Conservation (phyloP, 441 rosid species). For the Adansonia madagascariensis region DNA sequence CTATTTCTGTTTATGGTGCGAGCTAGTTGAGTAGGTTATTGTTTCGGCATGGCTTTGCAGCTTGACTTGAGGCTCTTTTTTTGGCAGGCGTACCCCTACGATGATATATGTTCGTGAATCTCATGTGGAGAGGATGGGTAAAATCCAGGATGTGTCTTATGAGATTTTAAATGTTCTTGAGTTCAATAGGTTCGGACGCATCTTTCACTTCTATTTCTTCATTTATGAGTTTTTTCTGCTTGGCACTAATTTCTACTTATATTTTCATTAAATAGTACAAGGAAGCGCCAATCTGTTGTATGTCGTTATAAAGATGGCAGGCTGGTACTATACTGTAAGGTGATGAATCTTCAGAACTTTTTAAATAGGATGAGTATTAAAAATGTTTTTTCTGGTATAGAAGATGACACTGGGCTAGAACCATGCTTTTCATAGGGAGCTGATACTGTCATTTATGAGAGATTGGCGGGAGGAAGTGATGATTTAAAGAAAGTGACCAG, state of each 20-base stretch:
- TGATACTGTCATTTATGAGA: conserved; percentile 74
- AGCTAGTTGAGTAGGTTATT: conserved; percentile 21
- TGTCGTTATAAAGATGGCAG: conserved; percentile 93
- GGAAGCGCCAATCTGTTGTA: conserved; percentile 99
- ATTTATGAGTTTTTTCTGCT: conserved; percentile 30
- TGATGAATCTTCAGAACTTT: conserved; percentile 39
- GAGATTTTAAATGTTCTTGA: conserved; percentile 98
- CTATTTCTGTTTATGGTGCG: conserved; percentile 24
- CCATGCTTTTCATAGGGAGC: conserved; percentile 73
- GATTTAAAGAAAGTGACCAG: conserved; percentile 65
- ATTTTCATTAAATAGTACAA: conserved; percentile 62
- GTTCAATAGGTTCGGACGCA: conserved; percentile 78
- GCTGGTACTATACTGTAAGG: conserved; percentile 97
- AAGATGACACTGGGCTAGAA: conserved; percentile 42
- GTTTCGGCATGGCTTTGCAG: conserved; percentile 20
- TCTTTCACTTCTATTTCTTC: conserved; percentile 21
- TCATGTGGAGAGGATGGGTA: conserved; percentile 91
- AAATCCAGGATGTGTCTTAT: conserved; percentile 75
- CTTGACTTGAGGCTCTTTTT: conserved; percentile 32
- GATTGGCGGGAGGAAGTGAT: conserved; percentile 74
- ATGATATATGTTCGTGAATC: conserved; percentile 94
- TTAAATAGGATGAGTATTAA: conserved; percentile 19
- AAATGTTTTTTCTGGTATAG: conserved; percentile 28
- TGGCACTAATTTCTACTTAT: conserved; percentile 35
- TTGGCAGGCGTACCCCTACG: conserved; percentile 95